Percentiles rank a stretch among this genome's conserved stretches.
Conservation (phyloP, 129 eudicot species). For the Arctium lappa region DNA sequence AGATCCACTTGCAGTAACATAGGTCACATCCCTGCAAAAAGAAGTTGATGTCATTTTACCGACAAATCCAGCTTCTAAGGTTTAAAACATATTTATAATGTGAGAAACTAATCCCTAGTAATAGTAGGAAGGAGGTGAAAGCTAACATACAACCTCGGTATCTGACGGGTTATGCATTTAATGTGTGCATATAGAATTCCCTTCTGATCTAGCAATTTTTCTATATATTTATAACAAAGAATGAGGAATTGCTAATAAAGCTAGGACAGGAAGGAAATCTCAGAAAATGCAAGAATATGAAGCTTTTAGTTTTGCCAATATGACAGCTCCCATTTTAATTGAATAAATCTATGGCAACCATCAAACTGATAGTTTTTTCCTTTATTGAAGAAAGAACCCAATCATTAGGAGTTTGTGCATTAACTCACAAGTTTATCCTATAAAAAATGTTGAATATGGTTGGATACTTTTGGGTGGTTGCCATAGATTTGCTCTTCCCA, state of each 20-base stretch:
- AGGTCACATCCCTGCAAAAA: conserved; percentile 74
- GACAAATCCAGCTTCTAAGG: background rate
- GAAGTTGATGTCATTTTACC: background rate
- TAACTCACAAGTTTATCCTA: background rate
- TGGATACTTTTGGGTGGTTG: background rate
- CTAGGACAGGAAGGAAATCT: background rate
- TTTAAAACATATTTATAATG: background rate
- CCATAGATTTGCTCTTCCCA: background rate
- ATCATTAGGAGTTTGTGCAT: background rate
- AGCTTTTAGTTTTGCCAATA: background rate
- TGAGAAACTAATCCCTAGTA: background rate
- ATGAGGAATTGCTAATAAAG: background rate
- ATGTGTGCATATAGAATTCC: background rate
- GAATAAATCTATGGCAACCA: background rate
- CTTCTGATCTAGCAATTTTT: background rate
- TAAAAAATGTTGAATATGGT: background rate
- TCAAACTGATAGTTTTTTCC: background rate
- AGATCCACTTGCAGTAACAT: conserved; percentile 92
- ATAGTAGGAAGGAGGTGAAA: background rate
- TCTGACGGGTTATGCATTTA: background rate
- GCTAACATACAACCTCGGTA: background rate
- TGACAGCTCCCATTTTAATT: background rate
- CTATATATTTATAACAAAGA: background rate
- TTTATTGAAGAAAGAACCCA: background rate
- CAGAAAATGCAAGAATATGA: background rate